Base-by-base conservation (phyloP, 2,329 filamentous ascomycete species). In the Seiridium unicorne region DNA sequence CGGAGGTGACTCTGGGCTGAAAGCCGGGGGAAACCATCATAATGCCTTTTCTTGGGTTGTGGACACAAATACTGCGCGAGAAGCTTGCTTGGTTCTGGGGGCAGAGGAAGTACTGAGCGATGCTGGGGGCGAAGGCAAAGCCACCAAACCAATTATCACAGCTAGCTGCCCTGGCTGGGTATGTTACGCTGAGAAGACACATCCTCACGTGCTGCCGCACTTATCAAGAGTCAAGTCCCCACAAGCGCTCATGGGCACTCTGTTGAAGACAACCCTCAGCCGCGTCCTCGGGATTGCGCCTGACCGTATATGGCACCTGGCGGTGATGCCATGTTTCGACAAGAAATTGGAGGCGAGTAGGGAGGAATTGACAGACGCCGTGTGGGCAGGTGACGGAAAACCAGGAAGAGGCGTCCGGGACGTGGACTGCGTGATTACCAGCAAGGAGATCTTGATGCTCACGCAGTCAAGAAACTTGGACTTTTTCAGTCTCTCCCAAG, bases 301-400 rank as follows among this genome's bases (percentile, higher is more conserved):
- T 0, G 87, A 89, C 63, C 86, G 88, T 66, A 93, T 99, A 72
- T 99, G 94, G 92, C 94, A 98, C 74, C 76, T 98, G 57, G 92
- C 94, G 10, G 83, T 99, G 51, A 99, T 99, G 95, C 95, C 95
- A 26, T 99, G 95, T 74, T 98, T 99, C 74, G 95, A 99, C 75
- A 99, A 99, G 81, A 99, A 99, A 75, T 84, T 99, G 35, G 95
- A 99, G 77, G 95, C 95, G 5, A 96, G 93, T 67, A 88, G 95
- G 57, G 89, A 93, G 73, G 95, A 99, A 75, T 84, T 99, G 44
- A 98, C 93, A 1, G 90, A 94, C 71, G 78, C 84, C 5, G 85
- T 86, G 13, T 97, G 93, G 93, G 79, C 75, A 58, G 79, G 75
- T 46, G 77, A 77, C 57, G 80, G 76, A 11, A 71, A 70, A 53